Percentiles rank a stretch among this genome's conserved stretches.
These are phyloP conservation scores for Macroventuria anomochaeta DNA, from an alignment of 2,329 filamentous ascomycete species.

Conservation along the genomic window DNA sequence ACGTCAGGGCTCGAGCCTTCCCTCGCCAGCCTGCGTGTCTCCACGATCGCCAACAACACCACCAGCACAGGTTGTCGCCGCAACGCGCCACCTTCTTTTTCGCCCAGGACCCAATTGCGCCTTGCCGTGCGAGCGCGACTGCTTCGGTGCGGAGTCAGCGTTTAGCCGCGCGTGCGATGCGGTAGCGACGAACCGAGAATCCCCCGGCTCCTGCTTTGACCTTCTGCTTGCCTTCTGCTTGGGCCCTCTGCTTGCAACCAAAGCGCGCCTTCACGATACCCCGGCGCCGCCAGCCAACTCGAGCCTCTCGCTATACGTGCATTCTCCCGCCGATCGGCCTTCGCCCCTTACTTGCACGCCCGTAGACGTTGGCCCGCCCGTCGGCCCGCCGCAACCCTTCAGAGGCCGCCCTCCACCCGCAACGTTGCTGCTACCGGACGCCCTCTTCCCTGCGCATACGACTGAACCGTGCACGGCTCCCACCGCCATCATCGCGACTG, in stretches of 20 bases:
- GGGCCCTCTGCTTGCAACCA: slow-evolving; percentile 16
- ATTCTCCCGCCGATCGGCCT: background rate
- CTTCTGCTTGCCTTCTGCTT: background rate
- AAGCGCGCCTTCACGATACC: slow-evolving; percentile 19
- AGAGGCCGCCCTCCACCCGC: background rate
- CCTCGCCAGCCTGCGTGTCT: slow-evolving; percentile 9
- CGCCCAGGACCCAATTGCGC: background rate
- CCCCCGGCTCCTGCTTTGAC: slow-evolving; percentile 1
- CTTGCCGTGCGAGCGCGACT: slow-evolving; percentile 20
- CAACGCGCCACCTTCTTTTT: background rate
- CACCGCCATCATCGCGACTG: background rate
- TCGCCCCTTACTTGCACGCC: background rate
- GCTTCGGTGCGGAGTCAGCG: slow-evolving; percentile 17
- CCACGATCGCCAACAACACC: slow-evolving; percentile 7
- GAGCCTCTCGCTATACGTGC: background rate
- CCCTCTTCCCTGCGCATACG: background rate
- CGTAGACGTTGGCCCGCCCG: background rate
- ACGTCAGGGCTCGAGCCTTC: slow-evolving; percentile 18
- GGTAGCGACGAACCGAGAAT: slow-evolving; percentile 18
- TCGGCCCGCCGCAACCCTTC: background rate
- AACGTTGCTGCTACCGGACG: background rate
- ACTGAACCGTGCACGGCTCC: background rate
- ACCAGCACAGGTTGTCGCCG: slow-evolving; percentile 11
- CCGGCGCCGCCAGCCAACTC: slow-evolving; percentile 10
- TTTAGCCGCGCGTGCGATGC: slow-evolving; percentile 3